phyloP scores from a whole-genome alignment of 1,284 basidiomycete species.

The Ustilago trichophora region DNA sequence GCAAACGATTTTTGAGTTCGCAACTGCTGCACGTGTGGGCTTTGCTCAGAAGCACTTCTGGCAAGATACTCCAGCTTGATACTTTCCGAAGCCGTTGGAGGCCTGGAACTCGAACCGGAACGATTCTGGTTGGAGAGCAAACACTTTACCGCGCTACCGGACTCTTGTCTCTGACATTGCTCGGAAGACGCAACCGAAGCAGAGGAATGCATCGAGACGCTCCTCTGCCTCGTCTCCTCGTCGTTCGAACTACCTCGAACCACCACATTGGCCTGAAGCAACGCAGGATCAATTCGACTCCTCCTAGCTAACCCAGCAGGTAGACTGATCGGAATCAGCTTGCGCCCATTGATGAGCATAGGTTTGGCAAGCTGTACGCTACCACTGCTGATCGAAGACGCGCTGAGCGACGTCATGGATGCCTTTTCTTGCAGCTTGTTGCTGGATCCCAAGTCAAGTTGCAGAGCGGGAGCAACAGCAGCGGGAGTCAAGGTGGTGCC shows the following conservation, averaged over 20 bases:
- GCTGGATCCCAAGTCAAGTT: slow-evolving; percentile 16
- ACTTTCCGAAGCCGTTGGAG: slow-evolving; percentile 39
- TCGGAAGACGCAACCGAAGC: slow-evolving; percentile 1
- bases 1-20: slow-evolving; percentile 19
- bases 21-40: slow-evolving; percentile 1
- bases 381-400: slow-evolving; percentile 24
- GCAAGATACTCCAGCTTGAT: slow-evolving; percentile 48
- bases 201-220: slow-evolving; percentile 19
- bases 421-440: slow-evolving; percentile 20
- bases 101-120: slow-evolving; percentile 18
- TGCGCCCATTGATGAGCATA: slow-evolving; percentile 32
- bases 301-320: slow-evolving; percentile 29
- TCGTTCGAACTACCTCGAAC: not conserved
- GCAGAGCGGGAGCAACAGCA: slow-evolving; percentile 9
- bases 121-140: slow-evolving; percentile 14
- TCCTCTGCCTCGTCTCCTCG: slow-evolving; percentile 4
- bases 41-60: slow-evolving; percentile 4
- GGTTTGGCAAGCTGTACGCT: slow-evolving; percentile 26
- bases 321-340: slow-evolving; percentile 41
- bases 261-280: slow-evolving; percentile 17
- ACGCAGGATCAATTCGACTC: slow-evolving; percentile 22
- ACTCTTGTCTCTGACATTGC: slow-evolving; percentile 1
- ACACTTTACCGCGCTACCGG: slow-evolving; percentile 1
- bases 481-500: not conserved
- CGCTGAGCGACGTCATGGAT: slow-evolving; percentile 22